Conservation (phyloP, 1,139 yeast genomes). For the Waltiozyma sp. region DNA sequence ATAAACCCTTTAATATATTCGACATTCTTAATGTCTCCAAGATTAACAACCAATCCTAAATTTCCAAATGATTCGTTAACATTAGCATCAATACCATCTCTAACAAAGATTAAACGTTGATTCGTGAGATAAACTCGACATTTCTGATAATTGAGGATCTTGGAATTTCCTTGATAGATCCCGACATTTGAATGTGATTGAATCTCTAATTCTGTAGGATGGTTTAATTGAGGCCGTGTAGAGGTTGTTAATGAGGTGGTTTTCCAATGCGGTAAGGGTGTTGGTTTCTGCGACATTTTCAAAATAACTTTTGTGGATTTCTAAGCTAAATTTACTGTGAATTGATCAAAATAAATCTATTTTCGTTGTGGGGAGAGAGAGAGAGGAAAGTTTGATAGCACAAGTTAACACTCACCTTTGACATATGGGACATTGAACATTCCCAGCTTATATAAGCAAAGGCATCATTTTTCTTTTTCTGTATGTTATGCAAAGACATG, state of each 20-base stretch:
- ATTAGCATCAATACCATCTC: neutral
- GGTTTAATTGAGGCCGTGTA: neutral
- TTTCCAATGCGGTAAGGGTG: neutral
- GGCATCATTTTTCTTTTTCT: too few relatives aligned
- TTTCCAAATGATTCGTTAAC: conserved; percentile 21
- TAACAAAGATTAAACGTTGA: conserved; percentile 56
- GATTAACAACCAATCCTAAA: conserved; percentile 38
- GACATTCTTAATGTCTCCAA: conserved; percentile 33
- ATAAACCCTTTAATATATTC: conserved; percentile 55
- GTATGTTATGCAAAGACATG: too few relatives aligned
- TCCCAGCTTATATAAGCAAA: too few relatives aligned
- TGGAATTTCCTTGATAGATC: conserved; percentile 58
- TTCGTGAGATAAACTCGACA: conserved; percentile 77
- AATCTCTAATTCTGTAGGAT: conserved; percentile 32
- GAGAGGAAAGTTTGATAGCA: too few relatives aligned
- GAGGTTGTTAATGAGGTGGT: neutral
- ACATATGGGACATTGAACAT: too few relatives aligned
- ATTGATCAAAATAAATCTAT: too few relatives aligned
- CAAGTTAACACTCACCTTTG: too few relatives aligned
- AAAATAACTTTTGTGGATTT: too few relatives aligned
- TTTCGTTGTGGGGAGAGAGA: too few relatives aligned
- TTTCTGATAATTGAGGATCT: conserved; percentile 51
- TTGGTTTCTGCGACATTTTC: neutral
- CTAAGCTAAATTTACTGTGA: too few relatives aligned
- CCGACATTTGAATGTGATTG: conserved; percentile 50